These are phyloP conservation scores for Cryptosporidium ryanae DNA, from an alignment of 169 alveolate genomes.

Conservation along the genomic window DNA sequence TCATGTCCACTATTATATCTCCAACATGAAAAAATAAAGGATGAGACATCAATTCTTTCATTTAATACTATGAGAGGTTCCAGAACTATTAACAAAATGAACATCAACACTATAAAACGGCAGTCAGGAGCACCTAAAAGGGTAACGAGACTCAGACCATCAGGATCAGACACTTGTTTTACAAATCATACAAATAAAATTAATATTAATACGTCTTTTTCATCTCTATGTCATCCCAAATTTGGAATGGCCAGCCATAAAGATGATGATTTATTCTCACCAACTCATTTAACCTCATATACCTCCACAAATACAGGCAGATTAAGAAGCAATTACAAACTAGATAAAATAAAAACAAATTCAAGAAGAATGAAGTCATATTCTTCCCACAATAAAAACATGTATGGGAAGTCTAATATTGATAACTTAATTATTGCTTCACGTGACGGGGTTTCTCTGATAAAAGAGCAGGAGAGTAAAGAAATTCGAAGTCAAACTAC, in stretches of 20 bases:
- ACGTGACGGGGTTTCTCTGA: too few relatives aligned
- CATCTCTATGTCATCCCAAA: too few relatives aligned
- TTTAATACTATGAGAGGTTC: slow-evolving; percentile 2
- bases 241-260: too few relatives aligned
- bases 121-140: slow-evolving; percentile 69
- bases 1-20: slow-evolving; percentile 15
- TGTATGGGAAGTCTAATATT: too few relatives aligned
- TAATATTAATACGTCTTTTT: background rate
- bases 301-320: too few relatives aligned
- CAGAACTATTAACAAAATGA: slow-evolving; percentile 10
- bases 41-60: background rate
- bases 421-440: too few relatives aligned
- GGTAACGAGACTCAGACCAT: slow-evolving; percentile 56
- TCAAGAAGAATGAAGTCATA: background rate
- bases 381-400: background rate
- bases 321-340: background rate
- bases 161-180: background rate
- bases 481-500: too few relatives aligned
- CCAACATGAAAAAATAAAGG: background rate
- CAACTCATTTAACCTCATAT: too few relatives aligned
- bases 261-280: too few relatives aligned
- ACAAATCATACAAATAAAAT: background rate
- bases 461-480: too few relatives aligned
- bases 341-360: background rate
- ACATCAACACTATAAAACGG: background rate